A percentile compares a stretch with the other conserved stretches of the same genome.
Conservation (phyloP, 768 basidiomycete genomes). For the Artomyces pyxidatus region DNA sequence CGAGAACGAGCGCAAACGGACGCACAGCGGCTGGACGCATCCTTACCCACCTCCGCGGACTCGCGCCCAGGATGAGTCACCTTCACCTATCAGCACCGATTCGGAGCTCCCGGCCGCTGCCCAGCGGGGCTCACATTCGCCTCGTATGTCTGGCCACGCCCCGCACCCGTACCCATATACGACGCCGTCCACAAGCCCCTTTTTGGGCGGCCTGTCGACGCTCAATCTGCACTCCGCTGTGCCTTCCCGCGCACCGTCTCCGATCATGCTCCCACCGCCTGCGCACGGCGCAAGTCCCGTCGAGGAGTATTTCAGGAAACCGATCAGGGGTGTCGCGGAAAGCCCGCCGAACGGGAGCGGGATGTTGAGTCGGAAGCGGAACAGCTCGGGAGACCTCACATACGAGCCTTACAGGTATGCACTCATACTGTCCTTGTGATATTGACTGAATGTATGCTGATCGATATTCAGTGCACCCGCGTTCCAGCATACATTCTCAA, state of each 20-base stretch:
- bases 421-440: conserved; percentile 18
- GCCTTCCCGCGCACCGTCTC: conserved; percentile 65
- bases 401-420: conserved; percentile 14
- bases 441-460: conserved; percentile 6
- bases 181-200: conserved; percentile 73
- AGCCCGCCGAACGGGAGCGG: conserved; percentile 27
- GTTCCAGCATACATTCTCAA: conserved; percentile 20
- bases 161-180: conserved; percentile 18
- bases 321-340: conserved; percentile 26
- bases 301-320: conserved; percentile 22
- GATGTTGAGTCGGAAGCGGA: conserved; percentile 19
- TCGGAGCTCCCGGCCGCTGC: conserved; percentile 35
- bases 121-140: conserved; percentile 8
- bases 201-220: conserved; percentile 69
- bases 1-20: conserved; percentile 24
- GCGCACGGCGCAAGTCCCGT: conserved; percentile 30
- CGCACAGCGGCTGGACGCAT: conserved; percentile 6
- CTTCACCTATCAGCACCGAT: conserved; percentile 65
- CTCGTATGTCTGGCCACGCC: background rate
- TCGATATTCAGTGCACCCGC: conserved; percentile 21
- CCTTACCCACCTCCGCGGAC: conserved; percentile 7
- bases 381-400: conserved; percentile 21
- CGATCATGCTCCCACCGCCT: conserved; percentile 54
- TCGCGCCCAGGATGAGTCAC: conserved; percentile 42
- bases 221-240: conserved; percentile 67